Percentiles rank a stretch among this genome's conserved stretches.
Evolutionary conservation across 2,329 filamentous ascomycete genomes (phyloP).

Genomic region (Paecilomyces fulvus): DNA sequence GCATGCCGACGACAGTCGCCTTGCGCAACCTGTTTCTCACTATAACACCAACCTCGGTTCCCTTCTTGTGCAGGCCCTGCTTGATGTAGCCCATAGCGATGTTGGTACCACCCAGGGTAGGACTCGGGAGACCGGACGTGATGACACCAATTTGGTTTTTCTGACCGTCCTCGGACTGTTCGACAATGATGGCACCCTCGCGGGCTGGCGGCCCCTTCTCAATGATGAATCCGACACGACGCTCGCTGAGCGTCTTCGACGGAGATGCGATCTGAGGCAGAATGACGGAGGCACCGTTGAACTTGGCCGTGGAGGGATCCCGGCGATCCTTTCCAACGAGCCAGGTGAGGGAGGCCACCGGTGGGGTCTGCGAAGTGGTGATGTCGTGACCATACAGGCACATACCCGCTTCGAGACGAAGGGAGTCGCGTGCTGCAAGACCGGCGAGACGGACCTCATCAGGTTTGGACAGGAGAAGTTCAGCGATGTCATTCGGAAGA

Average conservation of each 20-base stretch:
- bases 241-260: constrained; percentile 55
- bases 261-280: constrained; percentile 57
- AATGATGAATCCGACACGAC: constrained; percentile 72
- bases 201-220: constrained; percentile 75
- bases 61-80: constrained; percentile 72
- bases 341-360: constrained; percentile 63
- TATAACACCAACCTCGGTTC: constrained; percentile 69
- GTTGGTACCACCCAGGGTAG: constrained; percentile 70
- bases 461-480: constrained; percentile 57
- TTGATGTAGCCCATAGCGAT: constrained; percentile 93
- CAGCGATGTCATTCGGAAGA: constrained; percentile 48
- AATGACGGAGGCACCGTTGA: constrained; percentile 75
- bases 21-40: constrained; percentile 69
- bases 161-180: constrained; percentile 44
- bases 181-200: constrained; percentile 74
- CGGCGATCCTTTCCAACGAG: constrained; percentile 74
- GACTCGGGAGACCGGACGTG: constrained; percentile 85
- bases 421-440: constrained; percentile 80
- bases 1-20: constrained; percentile 77
- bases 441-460: constrained; percentile 73
- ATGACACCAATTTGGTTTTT: constrained; percentile 63
- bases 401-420: constrained; percentile 94
- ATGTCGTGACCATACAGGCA: constrained; percentile 99
- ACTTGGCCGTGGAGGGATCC: constrained; percentile 50
- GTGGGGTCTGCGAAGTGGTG: constrained; percentile 65